phyloP scores from a whole-genome alignment of 2,329 filamentous ascomycete species.

The Myriosclerotinia curreyana region DNA sequence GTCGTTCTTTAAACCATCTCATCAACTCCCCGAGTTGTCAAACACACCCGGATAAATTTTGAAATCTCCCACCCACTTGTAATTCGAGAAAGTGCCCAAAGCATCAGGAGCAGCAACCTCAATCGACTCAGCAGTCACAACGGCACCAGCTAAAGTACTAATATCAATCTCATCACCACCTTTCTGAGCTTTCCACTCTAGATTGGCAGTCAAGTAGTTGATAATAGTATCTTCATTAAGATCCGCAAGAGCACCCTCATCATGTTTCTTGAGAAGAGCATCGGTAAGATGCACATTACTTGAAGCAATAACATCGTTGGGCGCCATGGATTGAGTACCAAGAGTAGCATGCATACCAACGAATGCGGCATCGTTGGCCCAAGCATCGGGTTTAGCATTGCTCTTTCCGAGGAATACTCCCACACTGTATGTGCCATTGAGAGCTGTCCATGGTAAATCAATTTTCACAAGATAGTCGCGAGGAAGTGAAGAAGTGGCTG shows the following conservation, averaged over 20 bases:
- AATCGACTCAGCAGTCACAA: slow-evolving; percentile 11
- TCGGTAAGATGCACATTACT: slow-evolving; percentile 42
- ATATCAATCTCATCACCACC: slow-evolving; percentile 12
- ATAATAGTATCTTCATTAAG: slow-evolving; percentile 35
- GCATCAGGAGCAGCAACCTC: slow-evolving; percentile 10
- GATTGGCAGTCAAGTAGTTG: slow-evolving; percentile 32
- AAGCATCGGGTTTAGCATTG: slow-evolving; percentile 29
- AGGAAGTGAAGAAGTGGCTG: slow-evolving; percentile 24
- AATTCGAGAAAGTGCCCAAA: slow-evolving; percentile 15
- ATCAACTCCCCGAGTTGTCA: neutral
- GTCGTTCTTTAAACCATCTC: neutral
- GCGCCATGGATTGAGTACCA: neutral
- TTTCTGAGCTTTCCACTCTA: slow-evolving; percentile 30
- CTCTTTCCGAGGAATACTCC: slow-evolving; percentile 40
- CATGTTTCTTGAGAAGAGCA: slow-evolving; percentile 36
- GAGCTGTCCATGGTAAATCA: slow-evolving; percentile 36
- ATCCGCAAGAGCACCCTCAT: slow-evolving; percentile 31
- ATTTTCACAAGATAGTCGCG: slow-evolving; percentile 39
- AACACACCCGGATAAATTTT: slow-evolving; percentile 11
- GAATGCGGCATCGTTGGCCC: slow-evolving; percentile 15
- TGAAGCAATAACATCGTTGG: slow-evolving; percentile 35
- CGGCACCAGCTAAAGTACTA: neutral
- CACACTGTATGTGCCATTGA: slow-evolving; percentile 38
- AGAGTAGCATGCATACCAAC: slow-evolving; percentile 21
- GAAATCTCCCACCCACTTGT: slow-evolving; percentile 20